Evolutionary conservation across 257 asterid species (phyloP).

Genomic region (Cruciata laevipes): DNA sequence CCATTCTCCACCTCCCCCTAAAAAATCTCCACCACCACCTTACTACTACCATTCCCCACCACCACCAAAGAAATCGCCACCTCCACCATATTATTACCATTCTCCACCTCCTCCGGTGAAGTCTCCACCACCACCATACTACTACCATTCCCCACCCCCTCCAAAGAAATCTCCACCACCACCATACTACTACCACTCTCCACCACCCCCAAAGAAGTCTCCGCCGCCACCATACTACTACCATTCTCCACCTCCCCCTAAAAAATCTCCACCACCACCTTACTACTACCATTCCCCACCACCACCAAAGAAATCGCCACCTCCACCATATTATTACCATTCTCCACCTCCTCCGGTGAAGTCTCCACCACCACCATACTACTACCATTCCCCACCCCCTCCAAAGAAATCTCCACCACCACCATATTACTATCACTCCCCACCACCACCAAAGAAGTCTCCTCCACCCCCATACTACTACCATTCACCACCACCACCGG

Average conservation of each 20-base stretch:
- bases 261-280: constrained; percentile 31
- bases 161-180: constrained; percentile 15
- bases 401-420: constrained; percentile 34
- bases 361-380: constrained; percentile 33
- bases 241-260: constrained; percentile 36
- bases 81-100: constrained; percentile 17
- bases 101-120: constrained; percentile 19
- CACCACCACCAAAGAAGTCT: constrained; percentile 26
- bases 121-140: constrained; percentile 10
- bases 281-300: constrained; percentile 35
- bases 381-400: constrained; percentile 27
- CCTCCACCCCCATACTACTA: constrained; percentile 40
- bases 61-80: constrained; percentile 16
- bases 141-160: constrained; percentile 17
- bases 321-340: constrained; percentile 27
- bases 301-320: constrained; percentile 21
- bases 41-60: constrained; percentile 22
- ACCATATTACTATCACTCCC: constrained; percentile 19
- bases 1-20: constrained; percentile 15
- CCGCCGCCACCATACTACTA: constrained; percentile 45
- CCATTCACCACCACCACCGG: constrained; percentile 41
- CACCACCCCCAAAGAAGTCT: constrained; percentile 23
- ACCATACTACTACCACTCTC: constrained; percentile 28
- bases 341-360: constrained; percentile 36
- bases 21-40: neutral